phyloP scores from a whole-genome alignment of 768 basidiomycete genomes.

The Hygrophoropsis aurantiaca region DNA sequence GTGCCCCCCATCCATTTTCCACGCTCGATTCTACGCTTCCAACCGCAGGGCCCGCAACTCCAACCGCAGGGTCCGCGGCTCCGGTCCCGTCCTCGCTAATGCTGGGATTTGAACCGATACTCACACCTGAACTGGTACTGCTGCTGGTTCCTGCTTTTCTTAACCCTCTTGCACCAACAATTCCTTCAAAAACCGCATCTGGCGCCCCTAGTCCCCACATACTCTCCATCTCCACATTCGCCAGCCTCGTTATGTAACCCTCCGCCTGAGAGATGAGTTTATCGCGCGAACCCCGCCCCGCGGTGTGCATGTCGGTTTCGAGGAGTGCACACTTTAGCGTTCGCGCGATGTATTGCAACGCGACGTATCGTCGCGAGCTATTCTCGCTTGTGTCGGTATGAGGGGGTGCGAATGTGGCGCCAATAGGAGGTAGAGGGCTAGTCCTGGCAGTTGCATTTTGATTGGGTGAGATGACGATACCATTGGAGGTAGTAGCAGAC shows the following conservation, averaged over 20 bases:
- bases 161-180: neutral
- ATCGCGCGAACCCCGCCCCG: constrained; percentile 3
- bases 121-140: neutral
- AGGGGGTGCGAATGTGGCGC: neutral
- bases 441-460: neutral
- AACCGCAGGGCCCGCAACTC: too few species aligned
- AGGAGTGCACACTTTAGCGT: constrained; percentile 1
- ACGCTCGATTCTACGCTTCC: too few species aligned
- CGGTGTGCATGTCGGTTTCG: neutral
- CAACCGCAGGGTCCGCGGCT: too few species aligned
- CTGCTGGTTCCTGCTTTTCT: neutral
- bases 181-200: constrained; percentile 1
- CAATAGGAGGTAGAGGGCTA: neutral
- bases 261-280: constrained; percentile 5
- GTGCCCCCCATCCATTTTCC: too few species aligned
- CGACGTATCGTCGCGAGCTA: constrained; percentile 6
- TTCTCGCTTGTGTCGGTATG: neutral
- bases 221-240: constrained; percentile 10
- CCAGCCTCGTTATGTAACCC: constrained; percentile 4
- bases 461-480: too few species aligned
- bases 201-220: constrained; percentile 5
- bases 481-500: too few species aligned
- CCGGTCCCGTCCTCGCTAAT: too few species aligned
- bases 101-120: neutral
- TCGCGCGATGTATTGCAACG: constrained; percentile 7